A percentile compares a stretch with the other conserved stretches of the same genome.
phyloP scores from a whole-genome alignment of 2,329 filamentous ascomycete genomes.

The Emergomyces orientalis region DNA sequence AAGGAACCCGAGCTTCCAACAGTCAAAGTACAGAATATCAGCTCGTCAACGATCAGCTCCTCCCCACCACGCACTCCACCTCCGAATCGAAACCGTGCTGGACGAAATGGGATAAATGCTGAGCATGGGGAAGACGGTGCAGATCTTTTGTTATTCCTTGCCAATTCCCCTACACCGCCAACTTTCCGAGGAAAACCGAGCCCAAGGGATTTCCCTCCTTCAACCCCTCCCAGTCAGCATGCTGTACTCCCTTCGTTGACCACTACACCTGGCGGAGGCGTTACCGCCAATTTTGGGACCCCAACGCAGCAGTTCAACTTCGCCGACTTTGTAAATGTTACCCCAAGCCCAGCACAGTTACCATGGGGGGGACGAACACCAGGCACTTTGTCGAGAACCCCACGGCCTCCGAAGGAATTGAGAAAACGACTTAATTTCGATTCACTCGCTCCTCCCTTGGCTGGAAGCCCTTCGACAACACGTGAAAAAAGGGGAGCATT shows the following conservation, averaged over 20 bases:
- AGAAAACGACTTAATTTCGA: constrained; percentile 76
- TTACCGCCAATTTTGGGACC: constrained; percentile 66
- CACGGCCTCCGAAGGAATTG: constrained; percentile 57
- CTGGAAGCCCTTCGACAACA: constrained; percentile 34
- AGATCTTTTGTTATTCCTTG: constrained; percentile 72
- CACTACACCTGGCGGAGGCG: constrained; percentile 54
- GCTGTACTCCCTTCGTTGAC: constrained; percentile 43
- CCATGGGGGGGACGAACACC: constrained; percentile 59
- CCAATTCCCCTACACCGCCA: constrained; percentile 82
- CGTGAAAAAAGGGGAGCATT: constrained; percentile 43
- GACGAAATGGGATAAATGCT: constrained; percentile 42
- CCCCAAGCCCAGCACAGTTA: constrained; percentile 85
- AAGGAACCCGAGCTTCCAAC: constrained; percentile 73
- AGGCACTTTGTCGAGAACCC: constrained; percentile 52
- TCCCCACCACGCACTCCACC: constrained; percentile 80
- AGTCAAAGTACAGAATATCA: constrained; percentile 29
- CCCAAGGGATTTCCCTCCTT: constrained; percentile 51
- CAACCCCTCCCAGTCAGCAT: constrained; percentile 64
- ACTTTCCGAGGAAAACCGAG: constrained; percentile 43
- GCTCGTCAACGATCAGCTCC: constrained; percentile 53
- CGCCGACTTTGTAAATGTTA: constrained; percentile 94
- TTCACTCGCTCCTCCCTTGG: constrained; percentile 51
- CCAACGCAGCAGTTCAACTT: constrained; percentile 86
- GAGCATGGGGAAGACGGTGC: constrained; percentile 65
- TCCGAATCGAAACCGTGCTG: constrained; percentile 45